Evolutionary conservation across 2,329 filamentous ascomycete species (phyloP).

Genomic region (Bisporella sp.): DNA sequence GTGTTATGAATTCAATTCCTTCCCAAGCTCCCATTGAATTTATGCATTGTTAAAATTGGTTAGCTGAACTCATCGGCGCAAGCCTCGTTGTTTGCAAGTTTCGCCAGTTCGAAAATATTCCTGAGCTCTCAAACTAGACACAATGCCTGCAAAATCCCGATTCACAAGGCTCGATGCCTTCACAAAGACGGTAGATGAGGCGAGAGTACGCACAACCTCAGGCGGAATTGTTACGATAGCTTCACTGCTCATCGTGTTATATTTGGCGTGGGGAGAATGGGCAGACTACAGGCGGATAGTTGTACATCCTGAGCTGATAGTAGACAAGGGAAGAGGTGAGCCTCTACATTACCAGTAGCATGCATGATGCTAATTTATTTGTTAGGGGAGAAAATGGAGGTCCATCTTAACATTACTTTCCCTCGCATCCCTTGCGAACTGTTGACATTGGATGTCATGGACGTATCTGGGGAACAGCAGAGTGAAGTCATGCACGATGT

Average conservation of each 20-base stretch:
- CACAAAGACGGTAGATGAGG: slow-evolving; percentile 98
- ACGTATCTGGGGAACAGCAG: slow-evolving; percentile 95
- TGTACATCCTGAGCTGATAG: slow-evolving; percentile 86
- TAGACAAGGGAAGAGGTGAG: slow-evolving; percentile 89
- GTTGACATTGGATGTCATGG: slow-evolving; percentile 96
- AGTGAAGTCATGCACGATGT: slow-evolving; percentile 90
- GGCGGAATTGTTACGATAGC: slow-evolving; percentile 92
- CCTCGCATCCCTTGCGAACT: slow-evolving; percentile 91
- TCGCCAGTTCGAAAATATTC: neutral
- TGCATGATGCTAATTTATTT: slow-evolving; percentile 3
- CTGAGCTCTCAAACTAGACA: slow-evolving; percentile 2
- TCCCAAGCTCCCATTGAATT: slow-evolving; percentile 6
- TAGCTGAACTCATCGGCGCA: neutral
- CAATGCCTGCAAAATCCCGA: slow-evolving; percentile 84
- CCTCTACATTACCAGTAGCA: neutral
- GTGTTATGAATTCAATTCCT: neutral
- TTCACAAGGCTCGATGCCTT: slow-evolving; percentile 98
- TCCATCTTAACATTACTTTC: slow-evolving; percentile 95
- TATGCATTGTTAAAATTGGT: slow-evolving; percentile 19
- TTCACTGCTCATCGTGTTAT: slow-evolving; percentile 82
- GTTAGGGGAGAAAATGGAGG: slow-evolving; percentile 94
- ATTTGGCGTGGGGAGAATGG: slow-evolving; percentile 93
- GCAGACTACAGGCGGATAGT: slow-evolving; percentile 79
- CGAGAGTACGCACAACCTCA: slow-evolving; percentile 88
- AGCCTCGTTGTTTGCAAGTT: neutral